Evolutionary conservation across 1,284 basidiomycete species (phyloP).

Genomic region (Fomitopsis pinicola): DNA sequence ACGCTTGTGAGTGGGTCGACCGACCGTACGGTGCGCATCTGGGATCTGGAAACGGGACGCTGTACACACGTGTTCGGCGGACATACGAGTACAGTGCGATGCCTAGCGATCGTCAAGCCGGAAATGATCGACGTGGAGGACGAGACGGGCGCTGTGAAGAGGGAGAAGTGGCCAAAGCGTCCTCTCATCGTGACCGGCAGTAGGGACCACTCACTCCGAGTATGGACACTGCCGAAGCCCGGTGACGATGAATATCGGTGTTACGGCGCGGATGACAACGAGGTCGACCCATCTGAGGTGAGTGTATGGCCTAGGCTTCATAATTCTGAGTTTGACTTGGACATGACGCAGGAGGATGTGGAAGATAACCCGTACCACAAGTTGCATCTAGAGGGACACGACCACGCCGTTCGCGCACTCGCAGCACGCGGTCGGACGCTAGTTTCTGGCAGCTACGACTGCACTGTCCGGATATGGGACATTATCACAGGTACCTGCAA

Average conservation of each 20-base stretch:
- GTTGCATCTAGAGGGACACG: slow-evolving; percentile 81
- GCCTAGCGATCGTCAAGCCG: slow-evolving; percentile 86
- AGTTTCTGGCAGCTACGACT: slow-evolving; percentile 95
- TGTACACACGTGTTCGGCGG: slow-evolving; percentile 92
- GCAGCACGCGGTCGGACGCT: slow-evolving; percentile 85
- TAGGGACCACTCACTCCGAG: slow-evolving; percentile 83
- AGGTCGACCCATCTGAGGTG: slow-evolving; percentile 67
- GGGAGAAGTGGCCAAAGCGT: slow-evolving; percentile 80
- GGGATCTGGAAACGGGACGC: slow-evolving; percentile 77
- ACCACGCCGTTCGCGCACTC: slow-evolving; percentile 88
- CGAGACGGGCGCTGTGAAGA: slow-evolving; percentile 49
- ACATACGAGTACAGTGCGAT: slow-evolving; percentile 91
- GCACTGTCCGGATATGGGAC: slow-evolving; percentile 92
- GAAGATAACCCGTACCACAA: slow-evolving; percentile 90
- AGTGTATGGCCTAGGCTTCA: slow-evolving; percentile 16
- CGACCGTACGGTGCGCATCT: slow-evolving; percentile 90
- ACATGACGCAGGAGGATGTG: slow-evolving; percentile 51
- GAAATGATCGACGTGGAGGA: slow-evolving; percentile 73
- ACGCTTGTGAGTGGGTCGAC: slow-evolving; percentile 91
- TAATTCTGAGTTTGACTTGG: background rate
- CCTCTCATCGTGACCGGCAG: slow-evolving; percentile 92
- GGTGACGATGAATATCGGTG: slow-evolving; percentile 76
- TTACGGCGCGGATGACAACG: slow-evolving; percentile 62
- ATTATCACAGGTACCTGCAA: slow-evolving; percentile 83
- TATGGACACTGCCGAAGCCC: slow-evolving; percentile 84